Evolutionary conservation across 2,329 filamentous ascomycete genomes (phyloP), one percentile per base, ranked within the genome.

Genomic region (Hypoxylon sp.): DNA sequence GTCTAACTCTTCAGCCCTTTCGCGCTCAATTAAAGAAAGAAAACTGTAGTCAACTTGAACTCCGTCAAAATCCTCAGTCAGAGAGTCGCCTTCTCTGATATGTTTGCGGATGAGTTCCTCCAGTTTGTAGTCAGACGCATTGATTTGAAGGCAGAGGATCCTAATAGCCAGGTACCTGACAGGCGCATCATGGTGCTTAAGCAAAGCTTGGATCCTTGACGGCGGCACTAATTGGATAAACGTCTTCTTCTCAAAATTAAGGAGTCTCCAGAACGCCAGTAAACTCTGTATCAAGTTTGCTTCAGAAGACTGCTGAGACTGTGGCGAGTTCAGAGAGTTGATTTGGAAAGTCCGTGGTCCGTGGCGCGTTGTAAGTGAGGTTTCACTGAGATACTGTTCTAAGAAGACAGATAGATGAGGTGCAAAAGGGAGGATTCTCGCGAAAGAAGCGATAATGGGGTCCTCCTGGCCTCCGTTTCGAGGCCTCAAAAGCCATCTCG

Each of bases 101-200:
- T 93, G 84, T 72, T 86, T 83, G 50, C 82, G 79, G 30, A 96
- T 79, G 76, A 97, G 89, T 50, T 86, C 82, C 74, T 96, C 90
- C 49, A 91, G 84, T 67, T 92, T 92, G 68, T 85, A 82, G 77
- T 99, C 96, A 3, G 96, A 91, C 28, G 91, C 91, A 72, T 89
- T 88, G 71, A 96, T 87, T 61, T 93, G 87, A 67, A 93, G 83
- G 74, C 91, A 93, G 69, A 97, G 91, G 63, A 94, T 87, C 68
- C 93, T 88, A 59, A 97, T 85, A 12, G 93, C 91, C 65, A 98
- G 83, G 78, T 94, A 97, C 78, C 91, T 88, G 52, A 97, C 86
- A 14, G 86, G 80, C 62, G 79, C 81, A 70, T 85, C 83, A 48
- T 79, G 73, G 75, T 90, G 86, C 53, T 82, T 80, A 71, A 97